Conservation (phyloP, 306 rosid genomes). For the Cucurbita pepo region DNA sequence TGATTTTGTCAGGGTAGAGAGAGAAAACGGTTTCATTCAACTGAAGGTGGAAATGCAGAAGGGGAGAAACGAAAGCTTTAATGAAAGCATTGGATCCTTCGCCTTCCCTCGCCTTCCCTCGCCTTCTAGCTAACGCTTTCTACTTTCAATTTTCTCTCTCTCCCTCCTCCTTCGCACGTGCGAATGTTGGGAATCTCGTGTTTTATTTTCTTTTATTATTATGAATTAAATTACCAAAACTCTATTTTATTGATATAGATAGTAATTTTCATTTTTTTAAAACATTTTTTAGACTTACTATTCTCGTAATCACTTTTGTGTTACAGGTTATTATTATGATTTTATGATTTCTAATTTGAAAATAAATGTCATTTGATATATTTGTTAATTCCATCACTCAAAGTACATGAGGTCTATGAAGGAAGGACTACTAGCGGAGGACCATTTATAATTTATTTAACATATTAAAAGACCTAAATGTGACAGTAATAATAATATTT, state of each 20-base stretch:
- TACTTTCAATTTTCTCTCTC: background rate
- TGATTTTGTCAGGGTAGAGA: conserved; percentile 3
- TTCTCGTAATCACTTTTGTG: too few species aligned
- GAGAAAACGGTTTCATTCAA: conserved; percentile 8
- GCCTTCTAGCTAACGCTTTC: background rate
- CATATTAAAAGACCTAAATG: background rate
- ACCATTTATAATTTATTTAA: background rate
- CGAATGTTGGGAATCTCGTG: background rate
- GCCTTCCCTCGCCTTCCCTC: background rate
- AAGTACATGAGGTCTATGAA: background rate
- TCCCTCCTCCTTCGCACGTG: background rate
- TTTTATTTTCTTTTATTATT: too few species aligned
- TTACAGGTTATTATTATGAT: too few species aligned
- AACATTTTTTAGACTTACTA: too few species aligned
- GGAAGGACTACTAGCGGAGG: background rate
- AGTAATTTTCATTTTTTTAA: too few species aligned
- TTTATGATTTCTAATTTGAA: too few species aligned
- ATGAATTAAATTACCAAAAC: too few species aligned
- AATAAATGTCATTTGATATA: too few species aligned
- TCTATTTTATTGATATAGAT: too few species aligned
- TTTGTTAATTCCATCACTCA: background rate
- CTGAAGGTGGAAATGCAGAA: background rate
- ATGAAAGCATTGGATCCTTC: conserved; percentile 1
- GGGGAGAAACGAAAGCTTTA: background rate
- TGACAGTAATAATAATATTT: background rate